Conservation (phyloP, 306 rosid species). For the Quercus agrifolia region DNA sequence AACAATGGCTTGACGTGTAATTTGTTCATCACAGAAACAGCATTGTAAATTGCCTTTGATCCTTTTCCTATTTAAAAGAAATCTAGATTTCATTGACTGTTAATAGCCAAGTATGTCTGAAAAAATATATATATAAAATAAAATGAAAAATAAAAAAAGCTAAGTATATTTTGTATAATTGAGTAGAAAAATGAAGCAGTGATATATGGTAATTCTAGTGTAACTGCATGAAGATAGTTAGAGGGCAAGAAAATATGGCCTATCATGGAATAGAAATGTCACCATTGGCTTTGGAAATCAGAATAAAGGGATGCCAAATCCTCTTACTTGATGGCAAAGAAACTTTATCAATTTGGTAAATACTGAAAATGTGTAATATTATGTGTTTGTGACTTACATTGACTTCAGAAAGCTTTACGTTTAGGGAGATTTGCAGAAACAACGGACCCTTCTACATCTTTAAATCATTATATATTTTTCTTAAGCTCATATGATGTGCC, state of each 20-base stretch:
- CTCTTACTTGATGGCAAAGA: neutral
- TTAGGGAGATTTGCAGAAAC: neutral
- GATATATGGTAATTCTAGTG: neutral
- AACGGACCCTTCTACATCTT: neutral
- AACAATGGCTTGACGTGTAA: slow-evolving; percentile 28
- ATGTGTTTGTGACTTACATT: neutral
- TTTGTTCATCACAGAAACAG: slow-evolving; percentile 16
- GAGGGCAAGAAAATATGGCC: neutral
- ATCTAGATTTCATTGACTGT: slow-evolving; percentile 10
- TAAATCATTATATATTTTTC: neutral
- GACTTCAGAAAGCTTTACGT: neutral
- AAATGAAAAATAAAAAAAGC: no score
- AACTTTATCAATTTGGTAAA: neutral
- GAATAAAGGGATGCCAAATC: neutral
- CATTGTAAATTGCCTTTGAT: slow-evolving; percentile 25
- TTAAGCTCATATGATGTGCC: neutral
- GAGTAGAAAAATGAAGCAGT: neutral
- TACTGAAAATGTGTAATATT: neutral
- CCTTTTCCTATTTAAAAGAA: slow-evolving; percentile 7
- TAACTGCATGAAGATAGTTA: neutral
- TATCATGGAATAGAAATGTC: neutral
- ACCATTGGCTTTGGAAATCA: neutral
- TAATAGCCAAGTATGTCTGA: neutral
- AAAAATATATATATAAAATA: no score
- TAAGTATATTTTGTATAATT: neutral